Evolutionary conservation across 176 grass and related monocot genomes (phyloP).

Genomic region (Dactylis glomerata): DNA sequence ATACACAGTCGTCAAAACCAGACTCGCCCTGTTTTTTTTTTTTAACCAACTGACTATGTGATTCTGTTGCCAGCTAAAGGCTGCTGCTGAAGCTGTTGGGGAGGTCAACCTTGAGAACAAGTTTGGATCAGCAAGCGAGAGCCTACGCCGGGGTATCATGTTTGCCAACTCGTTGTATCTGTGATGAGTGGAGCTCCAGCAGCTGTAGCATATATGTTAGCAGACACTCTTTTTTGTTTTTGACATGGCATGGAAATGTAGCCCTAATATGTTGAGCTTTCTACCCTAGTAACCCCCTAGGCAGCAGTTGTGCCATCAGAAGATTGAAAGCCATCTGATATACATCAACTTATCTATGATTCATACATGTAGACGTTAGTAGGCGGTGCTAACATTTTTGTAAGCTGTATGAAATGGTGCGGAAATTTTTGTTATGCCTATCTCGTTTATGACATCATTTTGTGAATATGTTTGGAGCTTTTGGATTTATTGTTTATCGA

Average conservation of each 20-base stretch:
- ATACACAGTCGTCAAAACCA: neutral
- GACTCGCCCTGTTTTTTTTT: neutral
- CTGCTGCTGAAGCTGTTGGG: constrained; percentile 76
- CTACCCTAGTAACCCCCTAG: neutral
- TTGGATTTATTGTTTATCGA: neutral
- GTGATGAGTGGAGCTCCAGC: constrained; percentile 30
- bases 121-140: constrained; percentile 68
- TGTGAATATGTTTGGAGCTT: no score
- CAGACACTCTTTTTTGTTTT: constrained; percentile 7
- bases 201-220: constrained; percentile 11
- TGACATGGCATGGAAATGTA: constrained; percentile 15
- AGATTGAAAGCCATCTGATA: neutral
- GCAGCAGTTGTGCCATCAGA: neutral
- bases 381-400: neutral
- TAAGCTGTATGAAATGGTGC: no score
- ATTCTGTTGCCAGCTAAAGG: constrained; percentile 66
- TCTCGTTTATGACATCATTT: neutral
- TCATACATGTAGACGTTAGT: neutral
- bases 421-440: neutral
- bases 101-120: constrained; percentile 72
- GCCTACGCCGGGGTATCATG: constrained; percentile 92
- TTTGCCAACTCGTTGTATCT: constrained; percentile 94
- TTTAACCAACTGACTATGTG: constrained; percentile 7
- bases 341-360: neutral
- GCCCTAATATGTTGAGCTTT: constrained; percentile 4